phyloP scores from a whole-genome alignment of 1,284 basidiomycete species.

The Cutaneotrichosporon sp. region DNA sequence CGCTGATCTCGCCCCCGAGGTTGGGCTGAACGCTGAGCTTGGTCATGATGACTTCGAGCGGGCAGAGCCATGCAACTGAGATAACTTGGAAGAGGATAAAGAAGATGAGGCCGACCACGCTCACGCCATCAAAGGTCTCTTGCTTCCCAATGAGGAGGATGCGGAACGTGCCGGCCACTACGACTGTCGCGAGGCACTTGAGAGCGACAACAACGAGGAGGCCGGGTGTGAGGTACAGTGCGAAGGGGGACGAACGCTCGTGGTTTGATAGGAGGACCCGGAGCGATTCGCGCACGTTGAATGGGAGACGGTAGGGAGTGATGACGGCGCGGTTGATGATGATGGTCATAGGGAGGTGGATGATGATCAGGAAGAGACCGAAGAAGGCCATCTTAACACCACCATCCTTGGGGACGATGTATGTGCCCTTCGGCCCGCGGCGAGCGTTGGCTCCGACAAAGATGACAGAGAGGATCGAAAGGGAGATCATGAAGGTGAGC shows the following conservation, averaged over 20 bases:
- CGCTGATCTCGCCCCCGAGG: conserved; percentile 56
- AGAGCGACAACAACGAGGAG: conserved; percentile 64
- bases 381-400: conserved; percentile 51
- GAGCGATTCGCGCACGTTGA: conserved; percentile 59
- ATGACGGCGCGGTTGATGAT: conserved; percentile 78
- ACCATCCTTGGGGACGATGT: conserved; percentile 65
- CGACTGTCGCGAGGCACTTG: conserved; percentile 61
- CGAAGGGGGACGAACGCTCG: conserved; percentile 72
- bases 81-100: conserved; percentile 58
- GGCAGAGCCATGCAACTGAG: conserved; percentile 64
- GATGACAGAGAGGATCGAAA: conserved; percentile 43
- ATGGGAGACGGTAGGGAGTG: conserved; percentile 72
- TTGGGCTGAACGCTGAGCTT: conserved; percentile 80
- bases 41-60: conserved; percentile 75
- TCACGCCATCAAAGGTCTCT: conserved; percentile 5
- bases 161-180: conserved; percentile 56
- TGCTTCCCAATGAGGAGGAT: conserved; percentile 19
- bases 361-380: conserved; percentile 52
- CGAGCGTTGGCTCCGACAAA: conserved; percentile 43
- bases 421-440: conserved; percentile 54
- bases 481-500: conserved; percentile 58
- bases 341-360: conserved; percentile 69
- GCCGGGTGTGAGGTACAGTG: conserved; percentile 76
- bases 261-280: conserved; percentile 73
- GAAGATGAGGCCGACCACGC: conserved; percentile 46